These are phyloP conservation scores for Leishmania mexicana DNA, from an alignment of 208 protist genomes.

Conservation along the genomic window DNA sequence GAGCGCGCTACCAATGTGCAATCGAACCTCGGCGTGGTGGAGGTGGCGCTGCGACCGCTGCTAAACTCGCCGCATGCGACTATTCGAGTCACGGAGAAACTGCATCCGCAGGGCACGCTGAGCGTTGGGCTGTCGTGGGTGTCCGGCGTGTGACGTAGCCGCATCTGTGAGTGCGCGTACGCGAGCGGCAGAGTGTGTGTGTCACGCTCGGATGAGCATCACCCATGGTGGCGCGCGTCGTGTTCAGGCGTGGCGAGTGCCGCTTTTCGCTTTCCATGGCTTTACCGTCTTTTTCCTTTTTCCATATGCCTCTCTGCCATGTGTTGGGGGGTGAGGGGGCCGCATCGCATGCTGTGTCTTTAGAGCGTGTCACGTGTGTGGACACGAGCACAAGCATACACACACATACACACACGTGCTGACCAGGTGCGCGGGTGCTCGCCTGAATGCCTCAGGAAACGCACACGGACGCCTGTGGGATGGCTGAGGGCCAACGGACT, in stretches of 20 bases:
- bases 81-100: constrained; percentile 49
- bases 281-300: background rate
- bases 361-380: background rate
- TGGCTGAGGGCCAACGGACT: background rate
- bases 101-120: constrained; percentile 79
- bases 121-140: constrained; percentile 82
- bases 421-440: background rate
- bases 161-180: background rate
- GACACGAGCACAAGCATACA: background rate
- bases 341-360: background rate
- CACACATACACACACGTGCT: background rate
- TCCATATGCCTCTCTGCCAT: background rate
- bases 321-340: background rate
- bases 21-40: constrained; percentile 66
- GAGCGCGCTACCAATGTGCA: constrained; percentile 63
- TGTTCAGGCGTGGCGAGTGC: background rate
- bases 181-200: background rate
- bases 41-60: constrained; percentile 72
- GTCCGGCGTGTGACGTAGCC: constrained; percentile 18
- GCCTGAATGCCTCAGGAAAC: background rate
- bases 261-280: background rate
- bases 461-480: background rate
- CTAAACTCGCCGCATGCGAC: constrained; percentile 60
- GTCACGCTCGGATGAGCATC: background rate
- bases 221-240: too few relatives aligned